Evolutionary conservation across 2,329 filamentous ascomycete genomes (phyloP).

Genomic region (Cladosporium sp.): DNA sequence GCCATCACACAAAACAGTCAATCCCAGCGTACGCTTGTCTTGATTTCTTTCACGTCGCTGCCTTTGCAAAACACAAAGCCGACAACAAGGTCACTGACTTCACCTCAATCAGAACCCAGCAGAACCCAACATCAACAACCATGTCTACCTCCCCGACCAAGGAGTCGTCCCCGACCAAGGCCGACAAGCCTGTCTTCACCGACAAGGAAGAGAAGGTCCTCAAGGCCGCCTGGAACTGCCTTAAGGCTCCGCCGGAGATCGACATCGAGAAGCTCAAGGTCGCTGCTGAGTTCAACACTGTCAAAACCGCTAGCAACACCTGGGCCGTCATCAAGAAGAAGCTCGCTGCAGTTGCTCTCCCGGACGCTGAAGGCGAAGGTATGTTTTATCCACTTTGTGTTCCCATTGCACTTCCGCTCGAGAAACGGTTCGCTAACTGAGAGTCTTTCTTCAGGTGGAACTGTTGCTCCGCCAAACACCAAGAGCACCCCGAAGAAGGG

Average conservation of each 20-base stretch:
- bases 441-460: background rate
- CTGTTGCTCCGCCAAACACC: background rate
- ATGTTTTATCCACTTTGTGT: background rate
- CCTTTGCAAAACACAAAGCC: no score
- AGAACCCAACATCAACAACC: background rate
- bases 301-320: conserved; percentile 31
- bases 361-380: conserved; percentile 12
- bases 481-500: conserved; percentile 25
- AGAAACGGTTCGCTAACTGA: background rate
- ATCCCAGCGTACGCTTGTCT: no score
- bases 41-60: no score
- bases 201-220: conserved; percentile 27
- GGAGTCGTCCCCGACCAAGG: conserved; percentile 8
- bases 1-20: no score
- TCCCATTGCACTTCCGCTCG: no score
- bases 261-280: conserved; percentile 29
- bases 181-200: conserved; percentile 22
- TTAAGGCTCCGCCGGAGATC: conserved; percentile 32
- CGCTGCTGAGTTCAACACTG: conserved; percentile 27
- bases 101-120: background rate
- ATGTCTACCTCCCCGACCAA: conserved; percentile 10
- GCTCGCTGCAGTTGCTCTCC: conserved; percentile 16
- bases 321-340: conserved; percentile 35
- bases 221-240: conserved; percentile 28
- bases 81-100: no score